Evolutionary conservation across 1,284 basidiomycete species (phyloP), one percentile per base, ranked within the genome.

Genomic region (Cryptococcus floricola): DNA sequence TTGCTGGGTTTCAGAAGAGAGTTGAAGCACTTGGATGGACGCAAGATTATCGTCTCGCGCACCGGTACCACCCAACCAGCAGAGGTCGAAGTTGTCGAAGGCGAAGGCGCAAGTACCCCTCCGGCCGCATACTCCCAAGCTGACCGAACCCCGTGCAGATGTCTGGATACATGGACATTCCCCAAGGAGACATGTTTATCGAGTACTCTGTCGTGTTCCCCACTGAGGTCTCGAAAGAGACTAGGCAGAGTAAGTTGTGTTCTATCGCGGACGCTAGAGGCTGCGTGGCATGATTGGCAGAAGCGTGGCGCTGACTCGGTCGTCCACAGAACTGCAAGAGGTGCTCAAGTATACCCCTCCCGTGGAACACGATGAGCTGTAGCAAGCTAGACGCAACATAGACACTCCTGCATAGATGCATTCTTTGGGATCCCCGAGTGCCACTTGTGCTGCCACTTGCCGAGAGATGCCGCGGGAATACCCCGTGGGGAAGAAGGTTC

Each of bases 121-220:
- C 38, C 12, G 23, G 18, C 8, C 37, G 1, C 18, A 27, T 37
- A 42, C 18, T 6, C 16, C 39, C 19, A 8, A 52, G 31, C 27
- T 43, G 45, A 14, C 31, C 27, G 6, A 16, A 10, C 23, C 19
- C 39, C 16, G 38, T 19, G 18, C 56, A 77, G 74, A 91, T 95
- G 91, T 91, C 91, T 3, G 70, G 86, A 27, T 88, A 83, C 65
- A 82, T 84, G 58, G 74, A 75, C 53, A 77, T 81, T 10, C 79
- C 80, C 3, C 82, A 87, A 61, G 94, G 94, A 28, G 87, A 94
- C 73, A 79, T 97, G 53, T 97, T 85, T 69, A 82, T 97, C 50
- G 91, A 96, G 74, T 97, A 94, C 77, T 88, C 83, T 51, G 89
- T 97, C 49, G 85, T 96, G 23, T 76, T 97, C 53, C 94, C 93